Evolutionary conservation across 208 protist genomes (phyloP), one percentile per base, ranked within the genome.

Genomic region (Leishmania braziliensis): DNA sequence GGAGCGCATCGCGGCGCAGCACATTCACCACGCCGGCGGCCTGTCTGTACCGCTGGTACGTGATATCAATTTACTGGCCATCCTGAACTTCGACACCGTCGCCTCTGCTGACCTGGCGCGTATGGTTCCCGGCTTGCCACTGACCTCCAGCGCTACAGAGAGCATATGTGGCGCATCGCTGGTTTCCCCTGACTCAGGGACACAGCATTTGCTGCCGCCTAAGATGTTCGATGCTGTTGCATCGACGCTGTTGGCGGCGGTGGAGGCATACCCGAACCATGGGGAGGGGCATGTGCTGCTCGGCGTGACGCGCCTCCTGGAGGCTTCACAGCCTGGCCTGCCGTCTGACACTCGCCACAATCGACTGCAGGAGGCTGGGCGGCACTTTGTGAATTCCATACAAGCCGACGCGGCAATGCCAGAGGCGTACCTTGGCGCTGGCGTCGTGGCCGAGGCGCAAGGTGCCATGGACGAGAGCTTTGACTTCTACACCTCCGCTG

Each of bases 401-500:
- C 86, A 81, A 39, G 87, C 81, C 26, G 85, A 78, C 16, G 80
- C 88, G 8, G 77, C 83, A 16, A 79, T 78, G 0, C 54, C 79
- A 0, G 90, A 88, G 62, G 86, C 90, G 16, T 90, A 95, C 78
- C 75, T 89, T 23, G 91, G 91, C 20, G 86, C 93, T 60, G 93
- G 93, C 36, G 79, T 86, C 46, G 90, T 93, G 60, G 83, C 88
- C 2, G 90, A 95, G 86, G 90, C 87, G 63, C 90, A 93, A 58
- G 91, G 91, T 0, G 88, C 87, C 51, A 77, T 80, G 48, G 84
- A 88, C 54, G 83, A 92, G 62, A 91, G 88, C 56, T 80, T 92
- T 12, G 89, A 93, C 56, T 89, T 91, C 71, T 90, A 91, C 79
- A 76, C 90, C n/a, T 90, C 90, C 3, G 93, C 91, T 1, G 82